phyloP scores from a whole-genome alignment of 495 filamentous ascomycete genomes.

The Bryoglossum gracile region DNA sequence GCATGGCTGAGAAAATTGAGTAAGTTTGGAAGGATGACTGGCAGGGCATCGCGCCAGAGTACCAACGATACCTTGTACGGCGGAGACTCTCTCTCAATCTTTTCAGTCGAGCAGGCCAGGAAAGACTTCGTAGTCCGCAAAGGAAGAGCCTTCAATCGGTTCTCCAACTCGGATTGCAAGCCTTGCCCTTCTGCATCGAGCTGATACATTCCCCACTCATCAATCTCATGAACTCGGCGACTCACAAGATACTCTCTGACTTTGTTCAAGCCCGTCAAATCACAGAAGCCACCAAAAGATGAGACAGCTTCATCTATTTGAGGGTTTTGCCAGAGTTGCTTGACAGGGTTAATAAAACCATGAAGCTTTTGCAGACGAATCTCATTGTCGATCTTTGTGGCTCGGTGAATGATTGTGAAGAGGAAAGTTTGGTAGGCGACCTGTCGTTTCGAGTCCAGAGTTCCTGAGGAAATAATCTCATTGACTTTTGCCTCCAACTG shows the following conservation, averaged over 20 bases:
- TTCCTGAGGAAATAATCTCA: slow-evolving; percentile 66
- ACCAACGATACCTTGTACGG: slow-evolving; percentile 62
- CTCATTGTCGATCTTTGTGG: slow-evolving; percentile 61
- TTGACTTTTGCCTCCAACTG: slow-evolving; percentile 75
- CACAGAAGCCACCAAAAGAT: slow-evolving; percentile 74
- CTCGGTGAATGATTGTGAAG: slow-evolving; percentile 89
- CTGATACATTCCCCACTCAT: slow-evolving; percentile 72
- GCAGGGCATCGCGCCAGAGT: slow-evolving; percentile 79
- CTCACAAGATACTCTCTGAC: slow-evolving; percentile 71
- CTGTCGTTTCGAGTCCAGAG: slow-evolving; percentile 64
- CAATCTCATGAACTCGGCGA: slow-evolving; percentile 63
- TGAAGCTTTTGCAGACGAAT: slow-evolving; percentile 57
- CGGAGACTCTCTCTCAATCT: slow-evolving; percentile 60
- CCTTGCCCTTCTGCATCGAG: slow-evolving; percentile 74
- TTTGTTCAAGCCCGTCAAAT: slow-evolving; percentile 67
- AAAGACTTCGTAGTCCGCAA: slow-evolving; percentile 83
- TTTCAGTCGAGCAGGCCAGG: slow-evolving; percentile 82
- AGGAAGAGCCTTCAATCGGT: slow-evolving; percentile 67
- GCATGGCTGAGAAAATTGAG: slow-evolving; percentile 83
- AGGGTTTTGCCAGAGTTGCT: slow-evolving; percentile 69
- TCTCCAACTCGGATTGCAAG: slow-evolving; percentile 67
- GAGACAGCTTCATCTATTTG: slow-evolving; percentile 58
- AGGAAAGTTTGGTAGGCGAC: slow-evolving; percentile 67
- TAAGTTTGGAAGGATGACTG: slow-evolving; percentile 75
- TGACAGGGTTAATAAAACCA: slow-evolving; percentile 71